Conservation (phyloP, 176 grass and related monocot species). For the Luzula sylvatica region DNA sequence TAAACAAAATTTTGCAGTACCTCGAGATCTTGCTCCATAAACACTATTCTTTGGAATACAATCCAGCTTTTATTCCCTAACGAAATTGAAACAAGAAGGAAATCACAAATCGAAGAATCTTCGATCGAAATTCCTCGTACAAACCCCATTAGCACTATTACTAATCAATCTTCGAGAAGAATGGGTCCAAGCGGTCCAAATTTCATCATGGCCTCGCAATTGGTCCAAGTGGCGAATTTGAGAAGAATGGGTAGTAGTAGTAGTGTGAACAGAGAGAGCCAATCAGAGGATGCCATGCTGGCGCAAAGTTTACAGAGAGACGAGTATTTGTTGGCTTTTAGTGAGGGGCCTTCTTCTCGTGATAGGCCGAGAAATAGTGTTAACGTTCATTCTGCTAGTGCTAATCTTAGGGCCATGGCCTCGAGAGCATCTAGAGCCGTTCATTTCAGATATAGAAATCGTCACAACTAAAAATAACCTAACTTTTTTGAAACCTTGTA, state of each 20-base stretch:
- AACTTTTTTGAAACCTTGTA: background rate
- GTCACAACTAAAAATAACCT: background rate
- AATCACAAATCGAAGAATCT: slow-evolving; percentile 23
- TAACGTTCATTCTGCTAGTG: slow-evolving; percentile 33
- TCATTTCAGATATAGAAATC: slow-evolving; percentile 18
- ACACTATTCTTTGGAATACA: slow-evolving; percentile 90
- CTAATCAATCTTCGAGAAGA: slow-evolving; percentile 2
- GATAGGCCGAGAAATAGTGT: slow-evolving; percentile 27
- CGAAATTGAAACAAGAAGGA: slow-evolving; percentile 60
- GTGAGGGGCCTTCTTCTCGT: slow-evolving; percentile 1
- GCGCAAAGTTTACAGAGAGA: slow-evolving; percentile 74
- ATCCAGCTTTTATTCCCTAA: slow-evolving; percentile 81
- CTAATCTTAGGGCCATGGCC: slow-evolving; percentile 58
- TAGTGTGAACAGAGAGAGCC: slow-evolving; percentile 9
- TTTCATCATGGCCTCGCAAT: slow-evolving; percentile 35
- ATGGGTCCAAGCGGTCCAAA: slow-evolving; percentile 14
- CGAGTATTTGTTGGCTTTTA: slow-evolving; percentile 67
- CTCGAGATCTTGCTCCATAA: slow-evolving; percentile 71
- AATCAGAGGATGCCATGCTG: slow-evolving; percentile 58
- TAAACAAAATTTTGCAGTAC: slow-evolving; percentile 41
- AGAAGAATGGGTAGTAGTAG: slow-evolving; percentile 8
- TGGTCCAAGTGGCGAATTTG: slow-evolving; percentile 10
- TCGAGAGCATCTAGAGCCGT: slow-evolving; percentile 35
- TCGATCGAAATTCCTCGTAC: slow-evolving; percentile 7
- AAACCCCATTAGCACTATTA: slow-evolving; percentile 22